Percentiles rank a stretch among this genome's conserved stretches.
Evolutionary conservation across 805 yeast species (phyloP).

Genomic region (Komagataella kurtzmanii): DNA sequence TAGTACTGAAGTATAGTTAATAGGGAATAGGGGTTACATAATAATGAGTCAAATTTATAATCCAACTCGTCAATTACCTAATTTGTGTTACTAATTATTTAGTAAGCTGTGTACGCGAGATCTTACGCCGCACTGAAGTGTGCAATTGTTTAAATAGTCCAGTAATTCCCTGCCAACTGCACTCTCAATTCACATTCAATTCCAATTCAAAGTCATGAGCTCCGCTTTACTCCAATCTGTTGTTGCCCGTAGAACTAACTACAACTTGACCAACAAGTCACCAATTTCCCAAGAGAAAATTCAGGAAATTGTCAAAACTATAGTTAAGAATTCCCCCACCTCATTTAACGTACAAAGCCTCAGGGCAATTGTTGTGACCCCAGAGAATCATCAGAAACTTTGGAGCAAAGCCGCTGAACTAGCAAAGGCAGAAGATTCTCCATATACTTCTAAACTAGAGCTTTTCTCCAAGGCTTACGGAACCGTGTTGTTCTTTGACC

Average conservation of each 20-base stretch:
- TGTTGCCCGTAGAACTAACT: conserved; percentile 31
- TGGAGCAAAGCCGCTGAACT: conserved; percentile 29
- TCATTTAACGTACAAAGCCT: conserved; percentile 37
- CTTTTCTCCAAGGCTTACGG: conserved; percentile 29
- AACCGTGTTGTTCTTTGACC: conserved; percentile 30
- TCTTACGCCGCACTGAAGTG: neutral
- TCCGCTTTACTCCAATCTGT: conserved; percentile 17
- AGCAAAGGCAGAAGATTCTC: conserved; percentile 22
- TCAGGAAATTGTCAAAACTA: conserved; percentile 24
- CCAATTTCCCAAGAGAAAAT: conserved; percentile 25
- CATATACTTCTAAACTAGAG: conserved; percentile 13
- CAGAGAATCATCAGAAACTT: conserved; percentile 27
- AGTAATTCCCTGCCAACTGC: neutral
- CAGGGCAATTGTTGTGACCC: conserved; percentile 33
- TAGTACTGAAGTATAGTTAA: neutral
- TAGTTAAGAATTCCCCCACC: conserved; percentile 35
- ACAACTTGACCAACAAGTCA: conserved; percentile 26
- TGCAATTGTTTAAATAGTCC: neutral
- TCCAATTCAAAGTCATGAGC: neutral
- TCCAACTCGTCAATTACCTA: neutral
- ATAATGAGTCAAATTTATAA: neutral
- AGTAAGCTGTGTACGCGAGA: neutral
- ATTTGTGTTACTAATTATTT: neutral
- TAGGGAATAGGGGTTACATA: neutral
- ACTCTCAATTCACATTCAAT: neutral